A percentile compares a stretch with the other conserved stretches of the same genome.
Conservation (phyloP, 306 rosid species). For the Oemleria cerasiformis region DNA sequence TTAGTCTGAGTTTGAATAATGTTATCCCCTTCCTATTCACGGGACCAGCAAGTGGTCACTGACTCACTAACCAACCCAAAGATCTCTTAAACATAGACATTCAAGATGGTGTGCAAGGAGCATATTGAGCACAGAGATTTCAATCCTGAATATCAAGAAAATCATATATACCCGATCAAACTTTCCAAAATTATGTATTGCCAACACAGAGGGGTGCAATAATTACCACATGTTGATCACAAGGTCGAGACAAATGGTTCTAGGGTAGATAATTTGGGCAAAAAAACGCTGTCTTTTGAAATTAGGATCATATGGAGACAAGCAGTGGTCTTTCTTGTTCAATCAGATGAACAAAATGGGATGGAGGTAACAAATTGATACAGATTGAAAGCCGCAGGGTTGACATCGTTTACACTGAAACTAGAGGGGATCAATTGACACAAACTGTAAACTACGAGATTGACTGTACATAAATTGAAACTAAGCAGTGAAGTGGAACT, state of each 20-base stretch:
- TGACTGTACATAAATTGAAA: neutral
- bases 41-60: neutral
- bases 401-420: neutral
- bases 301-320: constrained; percentile 6
- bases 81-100: neutral
- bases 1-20: neutral
- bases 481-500: constrained; percentile 1
- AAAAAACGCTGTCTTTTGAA: neutral
- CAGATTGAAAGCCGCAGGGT: neutral
- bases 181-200: neutral
- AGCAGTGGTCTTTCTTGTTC: neutral
- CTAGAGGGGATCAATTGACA: neutral
- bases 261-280: neutral
- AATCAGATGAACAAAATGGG: neutral
- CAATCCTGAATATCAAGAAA: neutral
- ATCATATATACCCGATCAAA: neutral
- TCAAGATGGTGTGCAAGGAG: neutral
- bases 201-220: neutral
- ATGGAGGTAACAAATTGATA: neutral
- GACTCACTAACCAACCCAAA: neutral
- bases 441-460: neutral
- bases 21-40: neutral
- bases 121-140: neutral
- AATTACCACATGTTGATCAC: neutral
- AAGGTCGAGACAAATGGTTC: neutral